Conservation (phyloP, 2,329 filamentous ascomycete genomes). For the Exophiala spinifera region DNA sequence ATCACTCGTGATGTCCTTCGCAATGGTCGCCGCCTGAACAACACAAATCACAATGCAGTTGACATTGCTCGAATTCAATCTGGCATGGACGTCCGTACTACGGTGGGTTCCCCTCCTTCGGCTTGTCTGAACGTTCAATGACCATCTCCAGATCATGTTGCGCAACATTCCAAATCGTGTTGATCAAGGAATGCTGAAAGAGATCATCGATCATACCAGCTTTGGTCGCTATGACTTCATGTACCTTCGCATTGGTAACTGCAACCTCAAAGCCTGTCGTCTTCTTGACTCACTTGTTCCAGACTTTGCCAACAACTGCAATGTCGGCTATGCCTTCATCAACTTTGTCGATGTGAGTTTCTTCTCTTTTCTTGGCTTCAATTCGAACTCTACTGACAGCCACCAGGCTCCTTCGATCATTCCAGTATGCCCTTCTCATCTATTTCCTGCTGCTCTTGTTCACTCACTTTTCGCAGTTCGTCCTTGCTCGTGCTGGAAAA, state of each 20-base stretch:
- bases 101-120: conserved; percentile 50
- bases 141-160: conserved; percentile 70
- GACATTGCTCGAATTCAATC: conserved; percentile 46
- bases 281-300: conserved; percentile 10
- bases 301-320: conserved; percentile 80
- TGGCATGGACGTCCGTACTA: conserved; percentile 71
- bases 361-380: background rate
- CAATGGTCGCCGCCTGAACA: conserved; percentile 20
- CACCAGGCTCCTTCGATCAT: conserved; percentile 26
- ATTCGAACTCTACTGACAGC: conserved; percentile 5
- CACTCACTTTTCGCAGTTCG: conserved; percentile 66
- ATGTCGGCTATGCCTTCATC: conserved; percentile 95
- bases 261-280: background rate
- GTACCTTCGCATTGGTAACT: conserved; percentile 76
- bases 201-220: conserved; percentile 73
- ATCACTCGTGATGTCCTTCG: conserved; percentile 22
- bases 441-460: conserved; percentile 31
- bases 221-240: conserved; percentile 88
- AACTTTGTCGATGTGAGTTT: conserved; percentile 77
- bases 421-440: conserved; percentile 4
- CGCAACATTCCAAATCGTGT: conserved; percentile 93
- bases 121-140: conserved; percentile 8
- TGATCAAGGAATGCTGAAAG: conserved; percentile 69
- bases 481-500: conserved; percentile 66
- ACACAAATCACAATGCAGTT: conserved; percentile 43